Conservation (phyloP, 192 early-diverging fungal genomes). For the Coemansia sp. region DNA sequence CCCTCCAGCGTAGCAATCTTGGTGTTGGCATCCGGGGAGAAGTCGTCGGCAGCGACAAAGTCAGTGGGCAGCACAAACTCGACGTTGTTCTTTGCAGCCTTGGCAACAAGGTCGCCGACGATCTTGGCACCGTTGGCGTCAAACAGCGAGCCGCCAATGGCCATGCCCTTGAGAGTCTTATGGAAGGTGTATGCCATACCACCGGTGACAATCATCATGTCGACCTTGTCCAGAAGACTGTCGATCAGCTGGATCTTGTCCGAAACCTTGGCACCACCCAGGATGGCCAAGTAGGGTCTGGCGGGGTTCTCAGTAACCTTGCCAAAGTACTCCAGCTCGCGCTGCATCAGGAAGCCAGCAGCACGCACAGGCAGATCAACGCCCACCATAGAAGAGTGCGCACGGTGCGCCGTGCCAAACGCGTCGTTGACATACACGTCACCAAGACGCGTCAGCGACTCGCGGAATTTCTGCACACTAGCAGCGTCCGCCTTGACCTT, state of each 20-base stretch:
- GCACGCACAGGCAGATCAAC: slow-evolving; percentile 86
- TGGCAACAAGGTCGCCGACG: slow-evolving; percentile 75
- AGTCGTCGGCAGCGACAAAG: slow-evolving; percentile 86
- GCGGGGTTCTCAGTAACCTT: slow-evolving; percentile 93
- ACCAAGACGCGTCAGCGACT: slow-evolving; percentile 87
- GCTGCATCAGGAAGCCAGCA: slow-evolving; percentile 97
- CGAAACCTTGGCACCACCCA: slow-evolving; percentile 97
- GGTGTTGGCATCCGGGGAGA: slow-evolving; percentile 78
- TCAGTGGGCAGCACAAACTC: slow-evolving; percentile 87
- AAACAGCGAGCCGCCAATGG: slow-evolving; percentile 92
- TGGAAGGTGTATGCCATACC: slow-evolving; percentile 99
- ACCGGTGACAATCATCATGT: slow-evolving; percentile 79
- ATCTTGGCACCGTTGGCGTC: slow-evolving; percentile 86
- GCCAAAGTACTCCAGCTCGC: slow-evolving; percentile 98
- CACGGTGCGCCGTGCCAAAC: slow-evolving; percentile 98
- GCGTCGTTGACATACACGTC: slow-evolving; percentile 99
- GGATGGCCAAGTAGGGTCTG: slow-evolving; percentile 91
- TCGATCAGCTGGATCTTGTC: slow-evolving; percentile 99
- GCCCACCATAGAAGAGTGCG: slow-evolving; percentile 97
- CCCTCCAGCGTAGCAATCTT: slow-evolving; percentile 80
- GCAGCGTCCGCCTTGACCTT: slow-evolving; percentile 86
- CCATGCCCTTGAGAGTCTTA: slow-evolving; percentile 81
- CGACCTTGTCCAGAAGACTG: slow-evolving; percentile 95
- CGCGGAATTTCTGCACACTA: slow-evolving; percentile 83
- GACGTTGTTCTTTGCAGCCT: slow-evolving; percentile 88